Conservation (phyloP, 2,329 filamentous ascomycete species). For the Leptographium lundbergii region DNA sequence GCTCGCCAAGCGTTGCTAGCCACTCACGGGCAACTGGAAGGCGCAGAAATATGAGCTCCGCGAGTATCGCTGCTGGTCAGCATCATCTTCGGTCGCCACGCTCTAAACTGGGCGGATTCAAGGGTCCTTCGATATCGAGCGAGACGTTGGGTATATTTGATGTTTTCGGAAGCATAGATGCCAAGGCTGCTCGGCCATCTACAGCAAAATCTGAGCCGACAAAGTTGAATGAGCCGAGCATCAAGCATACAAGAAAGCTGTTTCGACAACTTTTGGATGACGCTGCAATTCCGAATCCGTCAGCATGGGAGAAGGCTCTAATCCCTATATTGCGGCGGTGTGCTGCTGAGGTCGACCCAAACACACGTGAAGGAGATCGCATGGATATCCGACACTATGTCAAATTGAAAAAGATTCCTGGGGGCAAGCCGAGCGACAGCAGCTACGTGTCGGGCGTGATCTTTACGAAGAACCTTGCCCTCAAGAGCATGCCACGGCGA, state of each 20-base stretch:
- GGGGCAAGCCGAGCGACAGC: slow-evolving; percentile 79
- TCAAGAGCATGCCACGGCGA: slow-evolving; percentile 90
- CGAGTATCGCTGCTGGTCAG: slow-evolving; percentile 46
- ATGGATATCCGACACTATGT: slow-evolving; percentile 98
- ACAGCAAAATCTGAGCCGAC: slow-evolving; percentile 51
- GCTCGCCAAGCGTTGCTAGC: slow-evolving; percentile 43
- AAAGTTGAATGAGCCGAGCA: slow-evolving; percentile 75
- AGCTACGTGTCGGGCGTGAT: slow-evolving; percentile 95
- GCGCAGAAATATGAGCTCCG: slow-evolving; percentile 72
- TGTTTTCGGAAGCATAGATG: neutral
- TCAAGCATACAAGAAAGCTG: slow-evolving; percentile 77
- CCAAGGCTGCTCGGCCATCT: slow-evolving; percentile 26
- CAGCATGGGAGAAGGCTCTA: slow-evolving; percentile 80
- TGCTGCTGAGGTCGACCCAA: slow-evolving; percentile 87
- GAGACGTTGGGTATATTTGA: slow-evolving; percentile 31
- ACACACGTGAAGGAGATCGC: slow-evolving; percentile 80
- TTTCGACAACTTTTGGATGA: slow-evolving; percentile 75
- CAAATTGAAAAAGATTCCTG: slow-evolving; percentile 92
- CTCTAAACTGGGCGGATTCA: slow-evolving; percentile 42
- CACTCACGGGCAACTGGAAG: slow-evolving; percentile 48
- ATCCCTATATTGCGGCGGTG: slow-evolving; percentile 83
- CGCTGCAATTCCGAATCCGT: slow-evolving; percentile 55
- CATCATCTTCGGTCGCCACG: slow-evolving; percentile 64
- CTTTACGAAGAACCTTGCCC: slow-evolving; percentile 90
- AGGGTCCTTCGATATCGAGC: slow-evolving; percentile 40